Percentiles rank a stretch among this genome's conserved stretches.
Evolutionary conservation across 2,329 filamentous ascomycete genomes (phyloP).

Genomic region (Pseudodiploospora longispora): DNA sequence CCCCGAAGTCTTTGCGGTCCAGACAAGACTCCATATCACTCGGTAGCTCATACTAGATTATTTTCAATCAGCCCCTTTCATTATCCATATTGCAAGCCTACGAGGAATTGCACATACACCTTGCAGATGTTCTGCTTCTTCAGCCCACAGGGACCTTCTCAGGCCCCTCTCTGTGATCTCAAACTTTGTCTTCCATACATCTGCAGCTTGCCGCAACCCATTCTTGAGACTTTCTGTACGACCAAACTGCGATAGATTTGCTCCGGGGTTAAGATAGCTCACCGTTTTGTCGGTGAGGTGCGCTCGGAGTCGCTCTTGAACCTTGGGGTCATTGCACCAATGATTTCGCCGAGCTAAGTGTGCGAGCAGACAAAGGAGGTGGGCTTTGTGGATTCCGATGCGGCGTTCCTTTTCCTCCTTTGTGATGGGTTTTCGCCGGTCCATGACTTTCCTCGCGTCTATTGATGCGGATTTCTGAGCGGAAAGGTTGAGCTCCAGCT

Average conservation of each 20-base stretch:
- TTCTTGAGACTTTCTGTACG: slow-evolving; percentile 69
- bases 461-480: slow-evolving; percentile 31
- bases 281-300: slow-evolving; percentile 60
- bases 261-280: slow-evolving; percentile 59
- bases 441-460: slow-evolving; percentile 20
- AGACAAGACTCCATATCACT: slow-evolving; percentile 59
- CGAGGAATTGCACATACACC: slow-evolving; percentile 33
- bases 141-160: slow-evolving; percentile 66
- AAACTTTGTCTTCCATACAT: slow-evolving; percentile 63
- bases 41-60: slow-evolving; percentile 43
- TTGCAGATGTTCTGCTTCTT: slow-evolving; percentile 52
- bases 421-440: slow-evolving; percentile 44
- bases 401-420: slow-evolving; percentile 49
- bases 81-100: too few relatives aligned
- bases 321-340: slow-evolving; percentile 74
- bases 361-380: slow-evolving; percentile 73
- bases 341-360: slow-evolving; percentile 71
- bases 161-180: slow-evolving; percentile 63
- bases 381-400: slow-evolving; percentile 74
- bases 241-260: slow-evolving; percentile 63
- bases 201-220: slow-evolving; percentile 62
- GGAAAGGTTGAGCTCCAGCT: slow-evolving; percentile 46
- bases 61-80: too few relatives aligned
- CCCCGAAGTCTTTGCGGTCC: slow-evolving; percentile 65
- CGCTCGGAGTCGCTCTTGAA: slow-evolving; percentile 58